phyloP scores from a whole-genome alignment of 2,329 filamentous ascomycete genomes.

The Penicillium freii region DNA sequence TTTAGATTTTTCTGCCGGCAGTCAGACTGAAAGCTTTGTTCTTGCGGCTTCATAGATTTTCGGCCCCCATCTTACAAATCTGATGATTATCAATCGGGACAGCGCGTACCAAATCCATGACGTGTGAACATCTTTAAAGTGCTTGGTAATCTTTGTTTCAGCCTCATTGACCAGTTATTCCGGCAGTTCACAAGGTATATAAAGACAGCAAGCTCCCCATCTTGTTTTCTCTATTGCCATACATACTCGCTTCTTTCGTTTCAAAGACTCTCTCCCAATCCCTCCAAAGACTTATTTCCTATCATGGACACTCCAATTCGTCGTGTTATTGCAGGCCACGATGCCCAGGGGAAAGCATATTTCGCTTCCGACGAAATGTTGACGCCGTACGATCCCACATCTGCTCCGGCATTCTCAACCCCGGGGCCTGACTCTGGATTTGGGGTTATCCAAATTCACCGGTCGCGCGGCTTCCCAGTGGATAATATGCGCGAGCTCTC shows the following conservation, averaged over 20 bases:
- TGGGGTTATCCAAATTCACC: slow-evolving; percentile 29
- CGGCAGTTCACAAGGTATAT: not conserved
- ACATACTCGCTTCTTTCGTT: not conserved
- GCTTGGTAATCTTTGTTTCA: not conserved
- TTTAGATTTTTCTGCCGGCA: not conserved
- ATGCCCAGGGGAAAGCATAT: slow-evolving; percentile 26
- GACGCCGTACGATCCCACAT: slow-evolving; percentile 27
- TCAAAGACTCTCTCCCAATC: not conserved
- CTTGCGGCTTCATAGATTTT: not conserved
- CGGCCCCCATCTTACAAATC: slow-evolving; percentile 11
- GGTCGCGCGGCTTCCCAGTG: slow-evolving; percentile 26
- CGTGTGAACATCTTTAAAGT: not conserved
- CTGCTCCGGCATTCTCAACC: slow-evolving; percentile 18
- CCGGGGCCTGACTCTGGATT: slow-evolving; percentile 23
- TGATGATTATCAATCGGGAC: slow-evolving; percentile 7
- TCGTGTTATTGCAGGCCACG: slow-evolving; percentile 23
- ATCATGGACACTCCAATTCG: slow-evolving; percentile 20
- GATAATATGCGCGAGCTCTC: slow-evolving; percentile 23
- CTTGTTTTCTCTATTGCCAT: not conserved
- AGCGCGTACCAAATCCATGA: not conserved
- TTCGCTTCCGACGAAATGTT: slow-evolving; percentile 28
- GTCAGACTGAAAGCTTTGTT: not conserved
- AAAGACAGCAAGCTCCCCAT: not conserved
- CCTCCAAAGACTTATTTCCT: not conserved
- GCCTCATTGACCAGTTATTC: not conserved